Evolutionary conservation across 192 early-diverging fungal species (phyloP).

Genomic region (Coemansia sp.): DNA sequence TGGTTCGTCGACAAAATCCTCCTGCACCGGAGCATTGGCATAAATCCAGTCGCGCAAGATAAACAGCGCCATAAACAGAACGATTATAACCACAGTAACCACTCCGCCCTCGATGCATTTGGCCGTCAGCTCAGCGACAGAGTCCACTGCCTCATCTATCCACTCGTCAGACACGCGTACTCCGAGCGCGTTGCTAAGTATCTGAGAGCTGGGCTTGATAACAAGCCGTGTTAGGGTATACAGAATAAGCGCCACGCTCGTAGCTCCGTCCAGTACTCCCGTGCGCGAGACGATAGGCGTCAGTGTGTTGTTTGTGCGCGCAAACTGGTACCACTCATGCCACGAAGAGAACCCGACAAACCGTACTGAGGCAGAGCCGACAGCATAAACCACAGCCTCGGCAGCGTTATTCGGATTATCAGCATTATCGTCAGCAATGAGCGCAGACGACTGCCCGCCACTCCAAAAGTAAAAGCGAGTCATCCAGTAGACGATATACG

Average conservation of each 20-base stretch:
- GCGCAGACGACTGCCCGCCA: constrained; percentile 59
- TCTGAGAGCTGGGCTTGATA: constrained; percentile 10
- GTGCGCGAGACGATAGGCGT: constrained; percentile 42
- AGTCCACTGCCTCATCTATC: constrained; percentile 24
- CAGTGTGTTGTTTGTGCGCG: constrained; percentile 13
- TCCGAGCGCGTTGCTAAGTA: constrained; percentile 20
- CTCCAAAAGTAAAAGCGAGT: constrained; percentile 86
- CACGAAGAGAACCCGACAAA: constrained; percentile 43
- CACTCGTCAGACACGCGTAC: constrained; percentile 18
- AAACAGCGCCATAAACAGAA: constrained; percentile 79
- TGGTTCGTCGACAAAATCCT: constrained; percentile 45
- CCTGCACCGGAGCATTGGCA: constrained; percentile 36
- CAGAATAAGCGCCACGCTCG: constrained; percentile 25
- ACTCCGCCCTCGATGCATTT: constrained; percentile 87
- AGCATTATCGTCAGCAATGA: neutral
- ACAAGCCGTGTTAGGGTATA: constrained; percentile 29
- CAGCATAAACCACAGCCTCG: neutral
- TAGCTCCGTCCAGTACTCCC: constrained; percentile 42
- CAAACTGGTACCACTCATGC: constrained; percentile 38
- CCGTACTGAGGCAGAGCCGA: constrained; percentile 15
- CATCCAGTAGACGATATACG: constrained; percentile 80
- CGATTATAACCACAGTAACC: constrained; percentile 71
- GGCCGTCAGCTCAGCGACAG: constrained; percentile 51
- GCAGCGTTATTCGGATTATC: neutral
- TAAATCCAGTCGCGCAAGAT: constrained; percentile 89